A percentile compares a stretch with the other conserved stretches of the same genome.
Conservation (phyloP, 2,329 filamentous ascomycete genomes). For the Penicillium occitanis region DNA sequence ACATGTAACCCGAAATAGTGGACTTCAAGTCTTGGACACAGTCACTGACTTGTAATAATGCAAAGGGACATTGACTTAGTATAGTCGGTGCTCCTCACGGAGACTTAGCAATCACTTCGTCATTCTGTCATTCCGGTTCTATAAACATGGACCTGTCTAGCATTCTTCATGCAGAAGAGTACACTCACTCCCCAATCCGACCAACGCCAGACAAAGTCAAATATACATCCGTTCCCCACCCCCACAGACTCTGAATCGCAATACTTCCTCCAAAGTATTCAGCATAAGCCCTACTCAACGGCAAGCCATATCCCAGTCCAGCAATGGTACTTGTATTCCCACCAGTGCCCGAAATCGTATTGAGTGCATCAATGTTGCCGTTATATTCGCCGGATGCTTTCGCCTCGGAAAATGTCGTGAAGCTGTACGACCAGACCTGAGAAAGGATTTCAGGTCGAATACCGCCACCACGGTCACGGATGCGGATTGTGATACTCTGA, state of each 20-base stretch:
- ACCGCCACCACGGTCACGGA: slow-evolving; percentile 91
- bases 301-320: slow-evolving; percentile 87
- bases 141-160: background rate
- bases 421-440: slow-evolving; percentile 95
- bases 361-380: slow-evolving; percentile 65
- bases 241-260: slow-evolving; percentile 89
- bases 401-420: slow-evolving; percentile 85
- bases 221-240: slow-evolving; percentile 78
- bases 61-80: background rate
- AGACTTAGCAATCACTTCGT: background rate
- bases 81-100: background rate
- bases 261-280: slow-evolving; percentile 98
- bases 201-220: slow-evolving; percentile 62
- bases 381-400: slow-evolving; percentile 51
- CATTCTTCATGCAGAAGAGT: background rate
- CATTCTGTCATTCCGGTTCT: background rate
- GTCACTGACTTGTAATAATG: background rate
- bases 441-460: slow-evolving; percentile 80
- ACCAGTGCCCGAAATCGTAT: slow-evolving; percentile 70
- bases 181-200: slow-evolving; percentile 40
- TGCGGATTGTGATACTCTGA: slow-evolving; percentile 89
- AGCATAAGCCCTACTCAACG: slow-evolving; percentile 86
- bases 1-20: background rate
- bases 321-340: slow-evolving; percentile 81
- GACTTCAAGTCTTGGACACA: background rate